Evolutionary conservation across 805 yeast genomes (phyloP), one percentile per base, ranked within the genome.

Genomic region (Candida palmyrensis): DNA sequence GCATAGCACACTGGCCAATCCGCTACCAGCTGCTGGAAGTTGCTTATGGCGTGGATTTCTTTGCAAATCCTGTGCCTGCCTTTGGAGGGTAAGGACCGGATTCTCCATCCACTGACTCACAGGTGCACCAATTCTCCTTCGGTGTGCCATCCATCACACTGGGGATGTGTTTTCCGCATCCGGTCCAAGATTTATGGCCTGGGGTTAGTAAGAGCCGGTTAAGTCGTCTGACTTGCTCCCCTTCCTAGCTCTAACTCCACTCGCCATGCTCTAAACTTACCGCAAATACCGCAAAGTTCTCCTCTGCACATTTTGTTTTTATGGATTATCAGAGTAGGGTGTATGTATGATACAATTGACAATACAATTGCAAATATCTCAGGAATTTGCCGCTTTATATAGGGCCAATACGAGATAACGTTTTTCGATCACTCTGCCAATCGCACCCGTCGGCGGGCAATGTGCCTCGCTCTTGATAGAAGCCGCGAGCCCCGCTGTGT

Each of bases 11-110:
- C n/a, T n/a, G n/a, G n/a, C n/a, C n/a, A n/a, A n/a, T n/a, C n/a
- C n/a, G n/a, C n/a, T n/a, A n/a, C n/a, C n/a, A n/a, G n/a, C n/a
- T n/a, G n/a, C n/a, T n/a, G n/a, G n/a, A n/a, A n/a, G 6, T 18
- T 29, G 10, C n/a, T 29, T 13, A 28, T 8, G 18, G 19, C 2
- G 36, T 19, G 11, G 33, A 17, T 17, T 37, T 36, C 23, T 51
- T 55, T 15, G 75, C 73, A 36, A 67, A 66, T 1, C 83, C 83
- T 11, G 80, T 73, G n/a, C 80, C 77, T 1, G 82, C 81, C 46
- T 51, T 66, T 36, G 83, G 83, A 16, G 83, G 83, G 43, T 61
- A 77, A 13, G 56, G 48, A n/a, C 54, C 55, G 29, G 65, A 58
- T 3, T 51, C 54, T 2, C 57, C 67, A 37, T 68, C 71, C 15